These are phyloP conservation scores for Aspergillus puulaauensis DNA, from an alignment of 2,329 filamentous ascomycete genomes.

Conservation along the genomic window DNA sequence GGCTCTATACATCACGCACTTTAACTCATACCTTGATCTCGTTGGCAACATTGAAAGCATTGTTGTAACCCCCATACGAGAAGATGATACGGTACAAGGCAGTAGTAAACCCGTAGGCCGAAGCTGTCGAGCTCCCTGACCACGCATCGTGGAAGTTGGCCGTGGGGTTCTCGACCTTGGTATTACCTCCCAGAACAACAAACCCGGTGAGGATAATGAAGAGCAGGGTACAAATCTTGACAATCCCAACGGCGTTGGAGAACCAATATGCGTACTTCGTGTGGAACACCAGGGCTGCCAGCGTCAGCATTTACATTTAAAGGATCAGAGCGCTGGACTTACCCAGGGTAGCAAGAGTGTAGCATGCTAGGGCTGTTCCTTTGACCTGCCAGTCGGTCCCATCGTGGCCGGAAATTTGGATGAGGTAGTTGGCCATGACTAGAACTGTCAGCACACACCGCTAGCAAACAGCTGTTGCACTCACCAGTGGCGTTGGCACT, in stretches of 20 bases:
- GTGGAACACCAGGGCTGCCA: conserved; percentile 48
- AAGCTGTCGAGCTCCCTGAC: conserved; percentile 45
- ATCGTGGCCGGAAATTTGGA: conserved; percentile 51
- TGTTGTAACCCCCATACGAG: conserved; percentile 58
- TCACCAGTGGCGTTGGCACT: conserved; percentile 60
- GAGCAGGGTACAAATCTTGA: conserved; percentile 63
- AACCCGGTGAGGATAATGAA: conserved; percentile 63
- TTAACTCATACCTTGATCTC: conserved; percentile 50
- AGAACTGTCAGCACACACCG: background rate
- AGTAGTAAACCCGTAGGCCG: conserved; percentile 52
- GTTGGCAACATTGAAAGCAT: conserved; percentile 63
- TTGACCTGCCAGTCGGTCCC: conserved; percentile 64
- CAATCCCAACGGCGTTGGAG: conserved; percentile 55
- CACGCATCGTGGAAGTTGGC: conserved; percentile 59
- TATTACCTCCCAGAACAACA: conserved; percentile 60
- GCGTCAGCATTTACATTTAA: conserved; percentile 2
- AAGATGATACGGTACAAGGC: conserved; percentile 61
- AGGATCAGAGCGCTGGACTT: conserved; percentile 22
- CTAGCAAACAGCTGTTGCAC: background rate
- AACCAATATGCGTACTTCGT: conserved; percentile 59
- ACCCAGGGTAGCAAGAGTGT: conserved; percentile 59
- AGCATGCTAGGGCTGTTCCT: conserved; percentile 64
- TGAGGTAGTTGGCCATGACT: conserved; percentile 63
- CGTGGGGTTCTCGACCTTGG: conserved; percentile 50
- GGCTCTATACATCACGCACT: background rate